phyloP scores from a whole-genome alignment of 2,329 filamentous ascomycete species.

The Fusarium sp. region DNA sequence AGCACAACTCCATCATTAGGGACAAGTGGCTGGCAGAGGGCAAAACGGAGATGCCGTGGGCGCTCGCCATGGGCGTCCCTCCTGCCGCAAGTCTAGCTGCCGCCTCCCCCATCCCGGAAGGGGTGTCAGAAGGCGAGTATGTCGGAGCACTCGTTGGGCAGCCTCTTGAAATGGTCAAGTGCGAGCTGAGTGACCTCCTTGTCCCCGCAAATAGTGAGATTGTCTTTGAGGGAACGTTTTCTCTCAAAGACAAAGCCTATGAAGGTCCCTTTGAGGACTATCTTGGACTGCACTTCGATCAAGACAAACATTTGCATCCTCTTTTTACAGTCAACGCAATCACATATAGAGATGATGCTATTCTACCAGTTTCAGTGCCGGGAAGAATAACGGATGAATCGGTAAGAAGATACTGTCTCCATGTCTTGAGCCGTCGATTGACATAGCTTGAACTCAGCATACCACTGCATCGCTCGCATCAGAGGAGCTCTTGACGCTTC shows the following conservation, averaged over 20 bases:
- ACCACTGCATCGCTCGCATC: slow-evolving; percentile 15
- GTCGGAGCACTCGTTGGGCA: slow-evolving; percentile 59
- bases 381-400: slow-evolving; percentile 20
- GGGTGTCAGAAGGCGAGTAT: slow-evolving; percentile 59
- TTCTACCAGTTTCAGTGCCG: slow-evolving; percentile 24
- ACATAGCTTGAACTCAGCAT: background rate
- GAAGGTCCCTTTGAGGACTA: slow-evolving; percentile 63
- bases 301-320: background rate
- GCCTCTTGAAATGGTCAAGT: slow-evolving; percentile 61
- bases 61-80: slow-evolving; percentile 60
- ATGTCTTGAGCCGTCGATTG: background rate
- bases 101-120: slow-evolving; percentile 30
- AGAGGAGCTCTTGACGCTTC: slow-evolving; percentile 7
- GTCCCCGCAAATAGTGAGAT: slow-evolving; percentile 64
- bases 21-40: slow-evolving; percentile 60
- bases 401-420: background rate
- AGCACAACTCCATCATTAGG: slow-evolving; percentile 61
- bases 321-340: slow-evolving; percentile 26
- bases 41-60: slow-evolving; percentile 58
- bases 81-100: slow-evolving; percentile 60
- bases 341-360: slow-evolving; percentile 28
- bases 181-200: slow-evolving; percentile 59
- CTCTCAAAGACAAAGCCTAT: slow-evolving; percentile 48
- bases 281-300: background rate
- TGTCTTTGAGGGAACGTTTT: slow-evolving; percentile 59